Percentiles rank a stretch among this genome's conserved stretches.
phyloP scores from a whole-genome alignment of 139 green algal genomes.

The Tetradesmus lagerheimii region DNA sequence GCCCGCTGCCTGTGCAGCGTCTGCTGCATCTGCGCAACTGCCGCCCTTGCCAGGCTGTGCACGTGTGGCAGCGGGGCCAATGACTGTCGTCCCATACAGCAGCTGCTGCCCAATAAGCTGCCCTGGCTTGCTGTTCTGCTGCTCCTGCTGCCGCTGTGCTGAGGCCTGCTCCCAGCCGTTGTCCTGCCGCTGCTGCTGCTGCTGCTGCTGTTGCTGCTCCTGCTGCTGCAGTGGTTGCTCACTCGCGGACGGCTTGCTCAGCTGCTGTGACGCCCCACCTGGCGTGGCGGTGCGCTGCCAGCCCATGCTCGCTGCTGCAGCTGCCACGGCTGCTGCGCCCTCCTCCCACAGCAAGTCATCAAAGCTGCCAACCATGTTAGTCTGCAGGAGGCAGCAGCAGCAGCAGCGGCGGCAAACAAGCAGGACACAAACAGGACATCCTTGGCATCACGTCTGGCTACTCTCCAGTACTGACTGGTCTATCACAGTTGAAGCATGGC shows the following conservation, averaged over 20 bases:
- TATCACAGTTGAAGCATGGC: too few relatives aligned
- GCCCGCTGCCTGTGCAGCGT: background rate
- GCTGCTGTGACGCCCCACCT: conserved; percentile 12
- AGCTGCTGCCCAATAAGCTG: background rate
- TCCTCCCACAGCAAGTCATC: conserved; percentile 43
- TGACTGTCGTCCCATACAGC: background rate
- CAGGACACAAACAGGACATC: background rate
- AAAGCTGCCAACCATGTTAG: conserved; percentile 28
- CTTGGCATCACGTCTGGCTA: too few relatives aligned
- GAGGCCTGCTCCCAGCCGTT: background rate
- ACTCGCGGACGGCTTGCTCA: background rate
- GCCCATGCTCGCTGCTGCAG: conserved; percentile 17
- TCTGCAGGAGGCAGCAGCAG: conserved; percentile 12
- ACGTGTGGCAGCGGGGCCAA: too few relatives aligned
- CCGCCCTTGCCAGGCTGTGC: background rate
- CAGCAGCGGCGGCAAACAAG: too few relatives aligned
- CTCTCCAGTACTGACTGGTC: too few relatives aligned
- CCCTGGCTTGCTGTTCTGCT: background rate
- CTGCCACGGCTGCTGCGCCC: background rate
- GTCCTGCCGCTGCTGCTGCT: conserved; percentile 20
- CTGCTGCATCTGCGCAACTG: background rate
- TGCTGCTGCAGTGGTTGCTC: conserved; percentile 12
- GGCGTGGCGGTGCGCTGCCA: conserved; percentile 30
- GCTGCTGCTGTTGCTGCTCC: conserved; percentile 34
- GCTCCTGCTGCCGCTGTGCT: background rate